Base-by-base conservation (phyloP, 169 alveolate genomes). In the Blepharisma undulans region DNA sequence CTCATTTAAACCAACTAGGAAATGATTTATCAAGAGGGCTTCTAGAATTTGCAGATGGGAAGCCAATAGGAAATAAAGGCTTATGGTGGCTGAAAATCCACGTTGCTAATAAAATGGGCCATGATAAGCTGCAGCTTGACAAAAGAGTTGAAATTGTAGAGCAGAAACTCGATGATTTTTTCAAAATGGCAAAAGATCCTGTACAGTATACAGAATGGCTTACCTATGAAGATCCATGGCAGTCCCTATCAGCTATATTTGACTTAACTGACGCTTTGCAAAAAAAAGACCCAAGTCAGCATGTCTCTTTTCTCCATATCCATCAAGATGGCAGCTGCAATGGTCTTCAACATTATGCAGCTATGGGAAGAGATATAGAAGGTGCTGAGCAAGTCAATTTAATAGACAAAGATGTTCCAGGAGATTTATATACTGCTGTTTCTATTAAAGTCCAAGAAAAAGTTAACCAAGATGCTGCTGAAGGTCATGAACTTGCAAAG, bases 281-380 rank as follows among this genome's bases (percentile, higher is more conserved):
- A 72, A 93, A 97, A 12, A 93, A 92, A 0, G 95, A 98, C 87
- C 98, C 99, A 21, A 94, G 93, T 74, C 93, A 96, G 34, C 97
- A 96, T 93, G 72, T 93, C 88, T 96, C 98, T 72, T 93, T 93
- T 81, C 89, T 97, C 74, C 99, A 99, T n/a, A 97, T 99, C 0
- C 99, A 99, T 93, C 98, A 98, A 85, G 99, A 99, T 93, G 99
- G 99, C 18, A 97, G 99, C 19, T 99, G 99, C 94, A 99, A 99
- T 86, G 99, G 99, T 22, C 94, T 99, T 90, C 98, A 99, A 94
- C 99, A 97, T 95, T 98, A 98, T 93, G 99, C 99, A 8, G 99
- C 99, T 0, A 90, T 99, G 66, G 99, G 99, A 32, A 93, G 99
- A 91, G 99, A 99, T 92, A 93, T 94, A 61, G 96, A 97, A 48